phyloP scores from a whole-genome alignment of 2,329 filamentous ascomycete species.

The Monilinia fructicola region DNA sequence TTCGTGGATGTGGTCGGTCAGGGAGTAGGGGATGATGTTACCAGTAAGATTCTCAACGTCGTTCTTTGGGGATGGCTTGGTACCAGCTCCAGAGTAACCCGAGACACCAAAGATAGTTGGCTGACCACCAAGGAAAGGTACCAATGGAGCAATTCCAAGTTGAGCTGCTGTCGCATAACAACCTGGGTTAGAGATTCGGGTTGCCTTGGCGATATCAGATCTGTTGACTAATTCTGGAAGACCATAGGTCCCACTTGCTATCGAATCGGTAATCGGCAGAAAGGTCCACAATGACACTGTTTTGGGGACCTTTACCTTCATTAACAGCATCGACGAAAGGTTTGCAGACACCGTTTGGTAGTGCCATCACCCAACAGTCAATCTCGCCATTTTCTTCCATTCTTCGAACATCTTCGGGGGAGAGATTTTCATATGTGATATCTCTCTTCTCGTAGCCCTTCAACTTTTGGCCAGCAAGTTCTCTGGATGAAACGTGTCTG shows the following conservation, averaged over 20 bases:
- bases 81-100: constrained; percentile 92
- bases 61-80: constrained; percentile 93
- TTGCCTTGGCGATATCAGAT: constrained; percentile 72
- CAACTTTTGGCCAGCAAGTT: constrained; percentile 82
- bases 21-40: constrained; percentile 87
- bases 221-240: constrained; percentile 83
- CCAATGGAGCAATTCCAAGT: constrained; percentile 79
- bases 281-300: constrained; percentile 83
- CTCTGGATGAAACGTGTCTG: constrained; percentile 87
- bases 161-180: constrained; percentile 95
- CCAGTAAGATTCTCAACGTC: constrained; percentile 78
- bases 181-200: constrained; percentile 85
- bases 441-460: constrained; percentile 88
- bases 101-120: constrained; percentile 88
- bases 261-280: constrained; percentile 97
- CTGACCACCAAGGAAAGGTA: constrained; percentile 71
- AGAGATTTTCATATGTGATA: constrained; percentile 88
- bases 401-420: constrained; percentile 77
- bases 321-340: constrained; percentile 89
- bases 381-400: constrained; percentile 84
- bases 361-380: constrained; percentile 96
- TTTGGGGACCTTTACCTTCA: constrained; percentile 58
- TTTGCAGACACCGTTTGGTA: constrained; percentile 92
- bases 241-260: constrained; percentile 81
- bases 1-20: constrained; percentile 95